A percentile compares a stretch with the other conserved stretches of the same genome.
Evolutionary conservation across 768 basidiomycete genomes (phyloP).

Genomic region (Gelatoporia subvermispora): DNA sequence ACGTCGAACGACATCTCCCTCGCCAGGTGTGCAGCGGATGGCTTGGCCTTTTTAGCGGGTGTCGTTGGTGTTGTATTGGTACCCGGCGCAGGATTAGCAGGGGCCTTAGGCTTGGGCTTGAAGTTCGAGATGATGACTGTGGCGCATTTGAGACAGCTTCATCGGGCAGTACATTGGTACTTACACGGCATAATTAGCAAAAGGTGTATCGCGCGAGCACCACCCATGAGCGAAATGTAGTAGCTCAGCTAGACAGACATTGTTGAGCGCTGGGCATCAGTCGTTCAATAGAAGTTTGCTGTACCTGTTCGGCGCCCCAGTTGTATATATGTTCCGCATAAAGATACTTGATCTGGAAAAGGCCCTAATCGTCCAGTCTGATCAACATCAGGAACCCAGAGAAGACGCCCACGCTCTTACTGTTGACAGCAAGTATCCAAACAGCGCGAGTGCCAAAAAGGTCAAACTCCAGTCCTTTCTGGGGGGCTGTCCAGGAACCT

Average conservation of each 20-base stretch:
- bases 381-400: not conserved
- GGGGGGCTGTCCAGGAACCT: constrained; percentile 31
- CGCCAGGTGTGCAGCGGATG: constrained; percentile 46
- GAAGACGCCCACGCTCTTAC: constrained; percentile 34
- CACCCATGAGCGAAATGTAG: constrained; percentile 70
- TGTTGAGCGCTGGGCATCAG: not conserved
- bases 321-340: constrained; percentile 70
- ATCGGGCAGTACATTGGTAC: constrained; percentile 17
- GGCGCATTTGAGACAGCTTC: constrained; percentile 26
- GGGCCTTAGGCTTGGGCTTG: constrained; percentile 37
- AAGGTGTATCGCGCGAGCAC: constrained; percentile 58
- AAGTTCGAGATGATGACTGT: constrained; percentile 59
- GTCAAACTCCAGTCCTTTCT: constrained; percentile 73
- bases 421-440: constrained; percentile 58
- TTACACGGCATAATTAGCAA: constrained; percentile 65
- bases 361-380: constrained; percentile 36
- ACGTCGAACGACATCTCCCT: constrained; percentile 68
- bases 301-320: constrained; percentile 60
- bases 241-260: constrained; percentile 48
- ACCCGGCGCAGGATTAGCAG: constrained; percentile 2
- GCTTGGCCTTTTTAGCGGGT: constrained; percentile 29
- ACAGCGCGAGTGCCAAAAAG: constrained; percentile 57
- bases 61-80: constrained; percentile 6
- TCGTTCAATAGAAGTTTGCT: not conserved
- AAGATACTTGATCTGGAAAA: constrained; percentile 72